phyloP scores from a whole-genome alignment of 305 asterid species.

The Coffea humblotiana region DNA sequence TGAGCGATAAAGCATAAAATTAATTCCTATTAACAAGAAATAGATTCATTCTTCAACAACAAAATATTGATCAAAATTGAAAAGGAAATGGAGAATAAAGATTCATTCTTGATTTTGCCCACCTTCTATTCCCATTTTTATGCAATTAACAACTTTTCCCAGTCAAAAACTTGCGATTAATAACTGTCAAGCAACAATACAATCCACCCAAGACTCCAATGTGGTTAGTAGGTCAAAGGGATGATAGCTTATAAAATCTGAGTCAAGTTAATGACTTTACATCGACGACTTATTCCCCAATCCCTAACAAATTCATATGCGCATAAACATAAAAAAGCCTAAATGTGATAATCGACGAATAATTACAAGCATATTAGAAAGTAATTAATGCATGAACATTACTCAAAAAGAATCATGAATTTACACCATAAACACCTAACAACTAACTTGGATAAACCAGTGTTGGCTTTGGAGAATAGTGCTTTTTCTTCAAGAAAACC shows the following conservation, averaged over 20 bases:
- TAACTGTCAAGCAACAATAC: neutral
- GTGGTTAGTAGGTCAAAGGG: neutral
- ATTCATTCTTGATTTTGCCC: neutral
- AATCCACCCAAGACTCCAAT: neutral
- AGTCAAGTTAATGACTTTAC: neutral
- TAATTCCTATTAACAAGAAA: neutral
- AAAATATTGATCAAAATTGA: no score
- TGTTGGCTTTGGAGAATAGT: no score
- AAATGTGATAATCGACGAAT: neutral
- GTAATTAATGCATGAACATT: neutral
- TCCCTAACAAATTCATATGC: neutral
- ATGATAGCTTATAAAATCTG: neutral
- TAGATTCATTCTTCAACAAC: no score
- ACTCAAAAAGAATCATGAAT: neutral
- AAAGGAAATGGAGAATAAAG: no score
- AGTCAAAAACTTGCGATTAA: neutral
- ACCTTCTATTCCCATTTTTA: neutral
- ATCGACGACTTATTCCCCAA: neutral
- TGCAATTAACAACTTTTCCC: neutral
- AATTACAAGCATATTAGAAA: slow-evolving; percentile 13
- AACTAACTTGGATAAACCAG: no score
- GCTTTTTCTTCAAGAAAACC: no score
- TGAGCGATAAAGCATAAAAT: neutral
- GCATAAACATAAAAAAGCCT: slow-evolving; percentile 4
- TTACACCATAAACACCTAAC: no score